These are phyloP conservation scores for Plasmodium vivax DNA, from an alignment of 169 alveolate genomes.

Conservation along the genomic window DNA sequence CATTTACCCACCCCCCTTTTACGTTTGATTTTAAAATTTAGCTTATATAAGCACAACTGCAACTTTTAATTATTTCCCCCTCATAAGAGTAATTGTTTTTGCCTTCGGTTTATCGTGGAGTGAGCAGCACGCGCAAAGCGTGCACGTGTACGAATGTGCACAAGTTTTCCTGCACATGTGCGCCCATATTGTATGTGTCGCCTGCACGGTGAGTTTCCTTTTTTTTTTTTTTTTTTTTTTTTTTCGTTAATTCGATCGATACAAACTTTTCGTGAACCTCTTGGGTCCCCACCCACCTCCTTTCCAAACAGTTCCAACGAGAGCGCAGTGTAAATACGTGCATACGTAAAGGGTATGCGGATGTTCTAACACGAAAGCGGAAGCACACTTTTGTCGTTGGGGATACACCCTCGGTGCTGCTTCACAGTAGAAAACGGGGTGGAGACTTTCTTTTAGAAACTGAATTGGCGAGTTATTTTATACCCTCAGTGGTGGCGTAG, in stretches of 20 bases:
- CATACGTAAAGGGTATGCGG: neutral
- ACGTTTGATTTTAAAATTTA: conserved; percentile 14
- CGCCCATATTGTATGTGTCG: neutral
- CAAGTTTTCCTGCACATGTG: neutral
- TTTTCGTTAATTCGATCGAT: neutral
- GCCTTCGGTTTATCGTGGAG: neutral
- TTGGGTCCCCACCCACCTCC: neutral
- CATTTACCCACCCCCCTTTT: neutral
- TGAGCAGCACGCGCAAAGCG: neutral
- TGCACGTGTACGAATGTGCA: neutral
- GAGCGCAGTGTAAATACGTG: neutral
- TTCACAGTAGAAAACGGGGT: neutral
- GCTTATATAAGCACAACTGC: neutral
- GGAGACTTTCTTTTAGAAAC: neutral
- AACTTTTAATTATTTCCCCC: neutral
- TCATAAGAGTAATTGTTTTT: neutral
- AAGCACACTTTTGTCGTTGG: neutral
- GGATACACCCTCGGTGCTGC: neutral
- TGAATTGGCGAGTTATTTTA: neutral
- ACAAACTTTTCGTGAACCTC: neutral
- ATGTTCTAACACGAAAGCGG: neutral
- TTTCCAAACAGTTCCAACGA: neutral
- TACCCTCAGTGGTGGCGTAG: neutral
- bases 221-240: conserved; percentile 1
- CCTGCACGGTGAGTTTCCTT: neutral